These are phyloP conservation scores for Phaeophleospora eucalypticola DNA, from an alignment of 2,329 filamentous ascomycete species.

Conservation along the genomic window DNA sequence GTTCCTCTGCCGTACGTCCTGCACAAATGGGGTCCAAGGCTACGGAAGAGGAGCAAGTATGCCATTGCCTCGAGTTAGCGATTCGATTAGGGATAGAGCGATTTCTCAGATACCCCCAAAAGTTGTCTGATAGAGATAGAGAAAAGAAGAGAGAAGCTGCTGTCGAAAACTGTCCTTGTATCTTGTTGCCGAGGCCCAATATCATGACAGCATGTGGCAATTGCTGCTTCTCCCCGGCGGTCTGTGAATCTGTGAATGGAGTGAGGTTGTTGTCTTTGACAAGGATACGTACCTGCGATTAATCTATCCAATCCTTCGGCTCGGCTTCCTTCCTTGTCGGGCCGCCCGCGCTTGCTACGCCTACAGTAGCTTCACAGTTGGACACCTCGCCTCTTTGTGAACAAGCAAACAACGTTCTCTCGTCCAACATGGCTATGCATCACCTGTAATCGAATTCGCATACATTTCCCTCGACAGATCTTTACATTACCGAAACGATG, in stretches of 20 bases:
- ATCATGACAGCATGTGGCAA: no score
- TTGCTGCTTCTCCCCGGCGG: no score
- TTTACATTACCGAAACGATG: conserved; percentile 29
- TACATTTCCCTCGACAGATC: background rate
- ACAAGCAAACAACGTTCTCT: no score
- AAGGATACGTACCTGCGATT: background rate
- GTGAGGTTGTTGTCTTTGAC: background rate
- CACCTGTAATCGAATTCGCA: no score
- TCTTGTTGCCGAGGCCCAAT: no score
- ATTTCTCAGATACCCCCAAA: no score
- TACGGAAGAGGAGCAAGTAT: conserved; percentile 6
- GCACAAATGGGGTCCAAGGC: conserved; percentile 1
- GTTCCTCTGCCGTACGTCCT: conserved; percentile 5
- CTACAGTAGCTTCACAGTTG: background rate
- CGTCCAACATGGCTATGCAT: no score
- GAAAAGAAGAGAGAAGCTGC: no score
- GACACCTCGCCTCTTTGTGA: conserved; percentile 4
- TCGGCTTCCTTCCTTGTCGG: background rate
- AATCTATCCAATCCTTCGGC: background rate
- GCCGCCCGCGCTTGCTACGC: background rate
- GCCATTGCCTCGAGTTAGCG: background rate
- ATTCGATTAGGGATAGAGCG: no score
- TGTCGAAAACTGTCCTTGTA: no score
- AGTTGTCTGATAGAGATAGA: no score
- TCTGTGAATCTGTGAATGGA: background rate